Evolutionary conservation across 805 yeast species (phyloP), one percentile per base, ranked within the genome.

Genomic region (Saccharomycopsis schoenii): DNA sequence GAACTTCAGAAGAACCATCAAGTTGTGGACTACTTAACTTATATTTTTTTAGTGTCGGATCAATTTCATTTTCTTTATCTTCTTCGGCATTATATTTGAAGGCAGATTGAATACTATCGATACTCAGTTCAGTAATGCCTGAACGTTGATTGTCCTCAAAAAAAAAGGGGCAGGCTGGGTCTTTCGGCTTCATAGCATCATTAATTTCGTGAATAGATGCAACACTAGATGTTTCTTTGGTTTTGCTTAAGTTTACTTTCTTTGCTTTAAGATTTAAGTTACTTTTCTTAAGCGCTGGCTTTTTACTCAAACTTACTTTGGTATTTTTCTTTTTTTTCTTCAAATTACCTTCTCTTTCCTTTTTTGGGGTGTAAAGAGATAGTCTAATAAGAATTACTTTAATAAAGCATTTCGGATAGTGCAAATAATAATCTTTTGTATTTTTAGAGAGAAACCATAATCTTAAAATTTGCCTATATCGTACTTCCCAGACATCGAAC

Each of bases 391-490:
- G 10, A 14, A 54, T 40, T 37, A 39, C 14, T 52, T 25, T 52
- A 2, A 60, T 15, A 12, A 55, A 51, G n/a, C 55, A 55, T 47
- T 25, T 54, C 2, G 57, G 61, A 50, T 62, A 51, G 24, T 60
- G 58, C 29, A 60, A 51, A 15, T 58, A 29, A 43, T 54, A 41
- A 2, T 42, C 41, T 43, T 62, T 57, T 14, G 59, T 41, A 12
- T 39, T 41, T 36, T 43, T 41, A 5, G 64, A 51, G 8, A 42
- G 2, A 24, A 24, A n/a, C 64, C 64, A 64, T 14, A 62, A 21
- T 19, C 42, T 58, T 2, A 60, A n/a, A n/a, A 60, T 19, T 43
- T 56, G 41, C 12, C 34, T 34, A 15, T 36, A 58, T 58, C 65
- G 55, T 12, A 8, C 15, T 10, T n/a, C 36, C 60, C 58, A 52